These are phyloP conservation scores for Phytophthora pinifolia DNA, from an alignment of 352 stramenopile genomes.

Conservation along the genomic window DNA sequence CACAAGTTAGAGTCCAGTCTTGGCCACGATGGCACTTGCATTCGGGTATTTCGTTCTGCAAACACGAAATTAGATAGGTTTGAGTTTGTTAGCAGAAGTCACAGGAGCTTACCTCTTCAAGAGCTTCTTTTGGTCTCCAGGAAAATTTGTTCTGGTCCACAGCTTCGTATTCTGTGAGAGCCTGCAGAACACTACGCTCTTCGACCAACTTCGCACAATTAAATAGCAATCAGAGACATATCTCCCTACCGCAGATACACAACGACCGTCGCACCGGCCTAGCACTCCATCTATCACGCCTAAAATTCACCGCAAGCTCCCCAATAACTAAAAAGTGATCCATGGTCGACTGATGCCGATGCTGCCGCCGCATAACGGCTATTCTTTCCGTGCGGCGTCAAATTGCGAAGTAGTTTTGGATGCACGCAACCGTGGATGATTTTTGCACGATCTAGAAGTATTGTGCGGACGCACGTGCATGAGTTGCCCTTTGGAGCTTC, in stretches of 20 bases:
- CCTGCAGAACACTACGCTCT: slow-evolving; percentile 3
- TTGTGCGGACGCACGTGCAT: too few relatives aligned
- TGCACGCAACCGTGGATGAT: neutral
- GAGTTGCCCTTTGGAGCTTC: too few relatives aligned
- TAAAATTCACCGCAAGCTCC: neutral
- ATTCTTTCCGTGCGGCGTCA: neutral
- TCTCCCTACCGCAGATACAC: neutral
- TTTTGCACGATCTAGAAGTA: neutral
- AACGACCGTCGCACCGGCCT: neutral
- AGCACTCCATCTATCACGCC: slow-evolving; percentile 3
- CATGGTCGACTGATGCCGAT: slow-evolving; percentile 5
- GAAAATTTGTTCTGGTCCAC: neutral
- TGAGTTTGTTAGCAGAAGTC: neutral
- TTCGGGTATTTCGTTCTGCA: slow-evolving; percentile 6
- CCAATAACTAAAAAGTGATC: slow-evolving; percentile 1
- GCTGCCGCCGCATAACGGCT: neutral
- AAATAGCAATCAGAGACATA: neutral
- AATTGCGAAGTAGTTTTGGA: neutral
- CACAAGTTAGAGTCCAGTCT: neutral
- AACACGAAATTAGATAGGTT: neutral
- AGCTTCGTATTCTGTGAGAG: slow-evolving; percentile 4
- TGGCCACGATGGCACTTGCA: slow-evolving; percentile 2
- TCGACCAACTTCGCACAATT: neutral
- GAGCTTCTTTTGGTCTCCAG: neutral
- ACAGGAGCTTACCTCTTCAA: slow-evolving; percentile 4